A percentile compares a stretch with the other conserved stretches of the same genome.
Evolutionary conservation across 2,329 filamentous ascomycete genomes (phyloP).

Genomic region (Fusarium sp.): DNA sequence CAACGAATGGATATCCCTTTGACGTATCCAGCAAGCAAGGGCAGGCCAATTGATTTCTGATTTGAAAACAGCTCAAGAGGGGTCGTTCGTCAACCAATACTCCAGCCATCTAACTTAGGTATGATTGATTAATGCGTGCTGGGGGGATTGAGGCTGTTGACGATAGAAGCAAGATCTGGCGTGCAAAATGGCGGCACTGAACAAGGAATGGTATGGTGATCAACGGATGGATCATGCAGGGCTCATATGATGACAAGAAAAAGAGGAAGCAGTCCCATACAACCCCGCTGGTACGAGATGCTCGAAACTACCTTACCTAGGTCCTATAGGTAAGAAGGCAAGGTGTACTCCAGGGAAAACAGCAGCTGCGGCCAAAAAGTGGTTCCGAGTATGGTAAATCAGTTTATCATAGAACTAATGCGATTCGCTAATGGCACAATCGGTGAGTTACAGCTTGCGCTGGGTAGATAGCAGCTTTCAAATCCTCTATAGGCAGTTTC

Average conservation of each 20-base stretch:
- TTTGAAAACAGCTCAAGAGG: not conserved
- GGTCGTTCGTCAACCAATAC: conserved; percentile 11
- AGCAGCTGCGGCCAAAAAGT: conserved; percentile 25
- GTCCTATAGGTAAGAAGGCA: not conserved
- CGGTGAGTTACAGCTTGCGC: conserved; percentile 2
- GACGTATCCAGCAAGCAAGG: conserved; percentile 4
- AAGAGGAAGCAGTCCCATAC: not conserved
- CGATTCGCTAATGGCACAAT: conserved; percentile 14
- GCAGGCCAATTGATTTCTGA: conserved; percentile 12
- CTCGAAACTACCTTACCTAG: not conserved
- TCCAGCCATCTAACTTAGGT: not conserved
- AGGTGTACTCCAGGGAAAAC: conserved; percentile 3
- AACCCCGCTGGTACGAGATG: not conserved
- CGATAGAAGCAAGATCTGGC: conserved; percentile 12
- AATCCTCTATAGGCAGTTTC: not conserved
- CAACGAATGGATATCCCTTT: not conserved
- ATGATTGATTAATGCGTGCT: conserved; percentile 1
- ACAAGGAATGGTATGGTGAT: conserved; percentile 35
- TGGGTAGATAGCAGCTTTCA: not conserved
- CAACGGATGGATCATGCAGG: conserved; percentile 28
- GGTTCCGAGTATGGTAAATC: conserved; percentile 12
- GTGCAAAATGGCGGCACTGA: conserved; percentile 11
- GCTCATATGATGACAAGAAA: conserved; percentile 28
- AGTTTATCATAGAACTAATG: conserved; percentile 17
- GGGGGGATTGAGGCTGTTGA: not conserved